Percentiles rank a stretch among this genome's conserved stretches.
These are phyloP conservation scores for Wallacemonas sp. DNA, from an alignment of 208 protist species.

Conservation along the genomic window DNA sequence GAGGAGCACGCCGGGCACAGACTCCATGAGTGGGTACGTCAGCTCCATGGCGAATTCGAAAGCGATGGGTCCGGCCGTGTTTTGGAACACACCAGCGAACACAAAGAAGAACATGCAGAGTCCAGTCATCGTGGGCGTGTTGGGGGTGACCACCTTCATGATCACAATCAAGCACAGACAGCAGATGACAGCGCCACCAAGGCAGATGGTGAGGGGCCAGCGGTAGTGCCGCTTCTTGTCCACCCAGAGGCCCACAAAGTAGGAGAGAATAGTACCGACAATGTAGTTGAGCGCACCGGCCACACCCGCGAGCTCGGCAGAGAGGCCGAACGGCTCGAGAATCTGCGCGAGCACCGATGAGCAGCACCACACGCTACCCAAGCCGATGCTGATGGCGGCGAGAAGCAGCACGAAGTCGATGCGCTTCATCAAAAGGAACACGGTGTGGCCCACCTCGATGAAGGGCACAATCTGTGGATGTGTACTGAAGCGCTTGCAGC, in stretches of 20 bases:
- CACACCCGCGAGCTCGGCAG: slow-evolving; percentile 43
- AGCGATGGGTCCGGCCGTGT: slow-evolving; percentile 63
- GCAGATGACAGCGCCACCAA: slow-evolving; percentile 45
- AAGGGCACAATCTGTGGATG: slow-evolving; percentile 34
- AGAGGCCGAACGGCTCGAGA: slow-evolving; percentile 61
- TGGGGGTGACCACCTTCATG: slow-evolving; percentile 41
- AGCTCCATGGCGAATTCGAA: slow-evolving; percentile 82
- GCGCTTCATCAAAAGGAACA: slow-evolving; percentile 29
- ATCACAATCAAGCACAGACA: slow-evolving; percentile 54
- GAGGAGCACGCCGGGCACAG: slow-evolving; percentile 59
- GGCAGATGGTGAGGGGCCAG: slow-evolving; percentile 39
- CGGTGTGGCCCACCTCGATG: slow-evolving; percentile 43
- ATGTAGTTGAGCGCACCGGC: slow-evolving; percentile 59
- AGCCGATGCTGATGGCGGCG: slow-evolving; percentile 57
- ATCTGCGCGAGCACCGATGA: slow-evolving; percentile 69
- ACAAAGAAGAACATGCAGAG: slow-evolving; percentile 59
- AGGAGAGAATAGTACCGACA: slow-evolving; percentile 48
- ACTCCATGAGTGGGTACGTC: slow-evolving; percentile 61
- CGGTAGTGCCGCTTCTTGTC: slow-evolving; percentile 56
- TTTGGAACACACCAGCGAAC: slow-evolving; percentile 65
- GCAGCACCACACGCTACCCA: slow-evolving; percentile 73
- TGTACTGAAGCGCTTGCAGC: slow-evolving; percentile 6
- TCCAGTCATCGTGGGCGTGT: slow-evolving; percentile 36
- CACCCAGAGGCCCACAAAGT: slow-evolving; percentile 58
- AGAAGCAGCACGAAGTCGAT: slow-evolving; percentile 67